Percentiles rank a stretch among this genome's conserved stretches.
Conservation (phyloP, 1,284 basidiomycete genomes). For the Leucoagaricus sp. region DNA sequence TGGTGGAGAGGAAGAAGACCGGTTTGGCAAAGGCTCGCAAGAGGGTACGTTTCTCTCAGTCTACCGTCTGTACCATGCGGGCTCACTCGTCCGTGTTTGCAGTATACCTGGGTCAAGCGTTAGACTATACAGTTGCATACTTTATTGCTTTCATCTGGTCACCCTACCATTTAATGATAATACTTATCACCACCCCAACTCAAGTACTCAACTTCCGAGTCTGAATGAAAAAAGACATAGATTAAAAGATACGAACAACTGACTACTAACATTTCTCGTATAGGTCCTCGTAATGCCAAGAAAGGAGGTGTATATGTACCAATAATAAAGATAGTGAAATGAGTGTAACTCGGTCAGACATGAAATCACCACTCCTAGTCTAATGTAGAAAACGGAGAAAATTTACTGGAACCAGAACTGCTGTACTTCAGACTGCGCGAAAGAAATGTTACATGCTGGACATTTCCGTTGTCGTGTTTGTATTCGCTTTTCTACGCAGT, state of each 20-base stretch:
- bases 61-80: conserved; percentile 3
- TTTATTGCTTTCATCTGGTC: background rate
- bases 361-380: background rate
- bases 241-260: conserved; percentile 9
- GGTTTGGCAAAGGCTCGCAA: conserved; percentile 91
- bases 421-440: conserved; percentile 88
- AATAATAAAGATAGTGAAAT: conserved; percentile 16
- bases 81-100: conserved; percentile 19
- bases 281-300: conserved; percentile 15
- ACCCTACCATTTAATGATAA: conserved; percentile 2
- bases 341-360: background rate
- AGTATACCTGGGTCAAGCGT: conserved; percentile 97
- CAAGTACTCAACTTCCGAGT: background rate
- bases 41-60: conserved; percentile 56
- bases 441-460: conserved; percentile 85
- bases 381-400: conserved; percentile 5
- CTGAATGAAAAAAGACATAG: conserved; percentile 1
- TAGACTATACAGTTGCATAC: conserved; percentile 39
- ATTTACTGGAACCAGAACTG: conserved; percentile 80
- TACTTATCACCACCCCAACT: background rate
- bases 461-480: conserved; percentile 94
- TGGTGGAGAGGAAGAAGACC: conserved; percentile 98
- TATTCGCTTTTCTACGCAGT: conserved; percentile 87
- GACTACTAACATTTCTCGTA: conserved; percentile 13
- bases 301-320: conserved; percentile 14